Conservation (phyloP, 177 flowering plant species). For the Vitis hybrid region DNA sequence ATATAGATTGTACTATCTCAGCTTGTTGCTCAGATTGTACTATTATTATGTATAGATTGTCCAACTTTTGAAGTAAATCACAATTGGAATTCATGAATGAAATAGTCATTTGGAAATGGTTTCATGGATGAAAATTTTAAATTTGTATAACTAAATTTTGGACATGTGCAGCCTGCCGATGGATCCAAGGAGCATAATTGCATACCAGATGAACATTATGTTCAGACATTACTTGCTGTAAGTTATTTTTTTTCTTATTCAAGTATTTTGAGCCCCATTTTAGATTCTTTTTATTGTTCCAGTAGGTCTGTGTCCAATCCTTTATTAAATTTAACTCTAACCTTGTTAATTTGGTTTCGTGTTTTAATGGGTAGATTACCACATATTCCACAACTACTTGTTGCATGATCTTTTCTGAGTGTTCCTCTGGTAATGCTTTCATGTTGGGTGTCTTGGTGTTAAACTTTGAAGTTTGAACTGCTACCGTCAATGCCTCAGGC, state of each 20-base stretch:
- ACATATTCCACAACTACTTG: no score
- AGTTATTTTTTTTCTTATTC: conserved; percentile 27
- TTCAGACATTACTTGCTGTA: conserved; percentile 90
- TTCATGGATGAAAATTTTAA: not conserved
- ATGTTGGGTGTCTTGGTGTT: no score
- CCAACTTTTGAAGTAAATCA: not conserved
- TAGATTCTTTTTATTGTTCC: no score
- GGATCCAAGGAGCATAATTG: conserved; percentile 86
- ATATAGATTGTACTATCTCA: not conserved
- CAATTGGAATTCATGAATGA: not conserved
- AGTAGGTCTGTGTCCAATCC: no score
- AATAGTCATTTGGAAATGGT: not conserved
- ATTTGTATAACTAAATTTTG: not conserved
- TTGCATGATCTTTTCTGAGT: no score
- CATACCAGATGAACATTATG: conserved; percentile 98
- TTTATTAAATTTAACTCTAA: no score
- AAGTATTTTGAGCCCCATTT: not conserved
- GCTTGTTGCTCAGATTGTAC: not conserved
- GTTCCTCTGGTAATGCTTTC: no score
- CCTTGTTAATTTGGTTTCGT: no score
- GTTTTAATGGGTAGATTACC: no score
- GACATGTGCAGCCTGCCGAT: conserved; percentile 64
- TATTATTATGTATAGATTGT: not conserved
- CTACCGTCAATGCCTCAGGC: no score
- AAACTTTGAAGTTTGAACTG: no score